Percentiles rank a stretch among this genome's conserved stretches.
Evolutionary conservation across 345 rosid genomes (phyloP).

Genomic region (Triadica sebifera): DNA sequence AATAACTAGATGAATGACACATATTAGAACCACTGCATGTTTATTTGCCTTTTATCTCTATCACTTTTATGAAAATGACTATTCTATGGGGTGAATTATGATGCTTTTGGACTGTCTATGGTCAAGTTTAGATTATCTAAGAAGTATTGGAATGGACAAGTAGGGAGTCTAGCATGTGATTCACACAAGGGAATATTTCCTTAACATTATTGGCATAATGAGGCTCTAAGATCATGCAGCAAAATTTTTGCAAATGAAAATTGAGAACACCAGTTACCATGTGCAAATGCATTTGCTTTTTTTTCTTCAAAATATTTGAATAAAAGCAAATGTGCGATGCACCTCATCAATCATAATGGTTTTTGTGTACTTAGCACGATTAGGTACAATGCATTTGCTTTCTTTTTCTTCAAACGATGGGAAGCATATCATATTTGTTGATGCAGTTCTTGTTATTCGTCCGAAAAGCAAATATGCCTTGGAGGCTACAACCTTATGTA

Average conservation of each 20-base stretch:
- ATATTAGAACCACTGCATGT: background rate
- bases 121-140: background rate
- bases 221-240: background rate
- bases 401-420: too few relatives aligned
- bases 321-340: too few relatives aligned
- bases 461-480: too few relatives aligned
- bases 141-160: background rate
- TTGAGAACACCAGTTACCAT: constrained; percentile 6
- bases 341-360: background rate
- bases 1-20: background rate
- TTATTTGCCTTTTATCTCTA: background rate
- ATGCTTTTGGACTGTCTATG: background rate
- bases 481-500: too few relatives aligned
- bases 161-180: background rate
- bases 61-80: too few relatives aligned
- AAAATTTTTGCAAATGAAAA: constrained; percentile 40
- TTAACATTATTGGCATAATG: background rate
- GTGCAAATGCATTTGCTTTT: background rate
- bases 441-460: too few relatives aligned
- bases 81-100: background rate
- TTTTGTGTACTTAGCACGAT: too few relatives aligned
- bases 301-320: background rate
- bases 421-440: too few relatives aligned
- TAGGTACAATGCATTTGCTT: too few relatives aligned
- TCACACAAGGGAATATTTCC: background rate